Base-by-base conservation (phyloP, 2,329 filamentous ascomycete species). In the Claviceps maximensis region DNA sequence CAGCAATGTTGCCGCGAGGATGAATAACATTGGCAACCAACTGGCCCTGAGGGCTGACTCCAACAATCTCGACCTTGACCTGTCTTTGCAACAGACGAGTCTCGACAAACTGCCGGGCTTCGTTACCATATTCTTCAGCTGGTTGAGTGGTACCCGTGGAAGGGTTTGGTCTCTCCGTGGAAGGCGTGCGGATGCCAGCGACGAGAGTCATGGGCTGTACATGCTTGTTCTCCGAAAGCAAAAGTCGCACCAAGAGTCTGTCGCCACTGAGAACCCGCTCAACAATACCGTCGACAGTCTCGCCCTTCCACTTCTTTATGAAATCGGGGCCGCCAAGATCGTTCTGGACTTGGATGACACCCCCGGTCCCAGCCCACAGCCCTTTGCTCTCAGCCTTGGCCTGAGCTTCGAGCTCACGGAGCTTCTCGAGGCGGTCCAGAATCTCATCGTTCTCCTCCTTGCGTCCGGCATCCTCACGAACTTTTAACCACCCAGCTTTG, bases 201-300 rank as follows among this genome's bases (percentile, higher is more conserved):
- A 97, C 71, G 25, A 96, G 80, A 36, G 91, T 83, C 73, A 96
- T 86, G 50, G 89, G 87, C 71, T 96, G 87, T 51, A 89, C 73
- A 68, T 98, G 93, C 71, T 91, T 85, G 64, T 84, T 84, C 13
- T 91, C 86, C 2, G 84, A 83, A 42, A 94, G 72, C 55, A 95
- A 69, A 53, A 98, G 76, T 53, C 93, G 84, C 52, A 91, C 79
- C 55, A 96, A 84, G 60, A 96, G 75, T 56, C 93, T 86, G 70
- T 98, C 93, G 56, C 91, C 93, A 57, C 86, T 89, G 55, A 97
- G 77, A 46, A 98, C 87, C 62, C 88, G 83, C 75, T 98, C 93
- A 49, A 98, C 83, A 53, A 97, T 79, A 65, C 84, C 86, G 58
- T 95, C 86, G 19, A 98, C 76, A 7, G 82, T 80, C 71, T 90